Evolutionary conservation across 2,329 filamentous ascomycete genomes (phyloP), one percentile per base, ranked within the genome.

Genomic region (Colletotrichum nymphaeae): DNA sequence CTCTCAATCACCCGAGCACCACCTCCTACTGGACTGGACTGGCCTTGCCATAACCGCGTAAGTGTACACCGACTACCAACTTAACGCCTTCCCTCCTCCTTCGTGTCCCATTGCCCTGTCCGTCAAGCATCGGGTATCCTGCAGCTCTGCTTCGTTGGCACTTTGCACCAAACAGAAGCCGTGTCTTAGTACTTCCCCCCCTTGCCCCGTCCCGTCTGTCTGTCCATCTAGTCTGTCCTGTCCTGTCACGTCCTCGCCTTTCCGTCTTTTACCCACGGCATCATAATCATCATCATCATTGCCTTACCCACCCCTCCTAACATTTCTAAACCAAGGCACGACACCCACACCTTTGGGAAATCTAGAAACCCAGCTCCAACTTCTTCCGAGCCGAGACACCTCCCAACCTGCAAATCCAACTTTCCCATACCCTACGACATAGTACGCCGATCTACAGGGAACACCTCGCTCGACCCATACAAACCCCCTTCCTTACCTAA

Each of bases 231-330:
- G 6, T 53, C n/a, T 65, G 11, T 55, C 32, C 46, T 49, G 28
- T 42, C 32, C 63, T 22, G 14, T 49, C 42, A 30, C 52, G n/a
- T 64, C 46, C 53, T 49, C 35, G 49, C 42, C 55, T 37, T 12
- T 46, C 26, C n/a, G 14, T 26, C 28, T 30, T 24, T 55, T 52
- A 22, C 35, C 63, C 56, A 64, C 64, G 42, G 69, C 66, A 59
- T 64, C 58, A 56, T 28, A 66, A 69, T 72, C 70, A 52, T 72
- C 69, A 72, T 69, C 70, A 63, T 67, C 67, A 59, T 63, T 63
- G 52, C 60, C 66, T 68, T 52, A 46, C 52, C 53, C 57, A 52
- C 60, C 65, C 70, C 66, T 64, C 66, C 59, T 72, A 64, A 72
- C 52, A 56, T 55, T 52, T 52, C 59, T 64, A 68, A 72, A 72